Evolutionary conservation across 192 early-diverging fungal genomes (phyloP).

Genomic region (Coemansia sp.): DNA sequence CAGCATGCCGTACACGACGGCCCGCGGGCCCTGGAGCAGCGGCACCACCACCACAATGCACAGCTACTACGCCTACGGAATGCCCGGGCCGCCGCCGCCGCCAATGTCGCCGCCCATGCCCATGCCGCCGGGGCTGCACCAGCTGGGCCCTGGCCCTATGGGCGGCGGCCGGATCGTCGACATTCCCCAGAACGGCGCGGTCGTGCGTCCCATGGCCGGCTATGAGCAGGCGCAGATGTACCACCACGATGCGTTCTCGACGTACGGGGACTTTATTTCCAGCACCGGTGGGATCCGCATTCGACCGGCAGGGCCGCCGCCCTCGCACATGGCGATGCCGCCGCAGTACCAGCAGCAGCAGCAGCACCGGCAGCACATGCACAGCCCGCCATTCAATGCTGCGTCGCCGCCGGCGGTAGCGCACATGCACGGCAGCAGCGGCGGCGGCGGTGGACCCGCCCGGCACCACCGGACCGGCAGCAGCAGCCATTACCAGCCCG

Average conservation of each 20-base stretch:
- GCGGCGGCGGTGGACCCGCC: no score
- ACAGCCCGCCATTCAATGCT: slow-evolving; percentile 7
- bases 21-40: slow-evolving; percentile 28
- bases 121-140: slow-evolving; percentile 13
- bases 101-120: slow-evolving; percentile 25
- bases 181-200: slow-evolving; percentile 14
- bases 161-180: slow-evolving; percentile 11
- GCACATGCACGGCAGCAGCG: neutral
- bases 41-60: no score
- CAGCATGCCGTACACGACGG: slow-evolving; percentile 27
- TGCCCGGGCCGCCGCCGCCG: slow-evolving; percentile 27
- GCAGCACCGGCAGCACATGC: slow-evolving; percentile 4
- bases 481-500: slow-evolving; percentile 4
- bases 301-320: slow-evolving; percentile 16
- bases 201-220: slow-evolving; percentile 16
- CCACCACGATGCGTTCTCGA: slow-evolving; percentile 39
- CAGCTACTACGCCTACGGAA: slow-evolving; percentile 31
- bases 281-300: slow-evolving; percentile 38
- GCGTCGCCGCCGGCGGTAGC: slow-evolving; percentile 5
- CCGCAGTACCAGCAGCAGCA: slow-evolving; percentile 1
- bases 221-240: slow-evolving; percentile 19
- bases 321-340: slow-evolving; percentile 1
- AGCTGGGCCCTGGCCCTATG: slow-evolving; percentile 10
- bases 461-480: no score
- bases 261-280: slow-evolving; percentile 40